Conservation (phyloP, 2,329 filamentous ascomycete species). For the Trichophyton schoenleinii region DNA sequence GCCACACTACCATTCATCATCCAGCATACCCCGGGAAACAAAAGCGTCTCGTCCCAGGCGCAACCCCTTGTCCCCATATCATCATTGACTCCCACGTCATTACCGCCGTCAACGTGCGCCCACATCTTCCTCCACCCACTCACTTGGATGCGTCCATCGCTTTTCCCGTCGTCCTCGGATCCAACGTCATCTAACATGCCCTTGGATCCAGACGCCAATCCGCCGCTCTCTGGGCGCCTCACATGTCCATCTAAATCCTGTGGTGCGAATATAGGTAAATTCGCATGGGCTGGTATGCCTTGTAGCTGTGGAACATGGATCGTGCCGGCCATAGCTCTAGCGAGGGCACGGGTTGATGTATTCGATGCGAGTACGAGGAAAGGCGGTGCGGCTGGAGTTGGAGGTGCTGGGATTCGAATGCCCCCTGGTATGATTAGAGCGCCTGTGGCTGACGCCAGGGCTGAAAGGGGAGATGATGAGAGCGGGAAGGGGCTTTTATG, state of each 20-base stretch:
- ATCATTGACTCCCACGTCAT: conserved; percentile 14
- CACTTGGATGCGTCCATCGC: conserved; percentile 80
- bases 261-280: conserved; percentile 73
- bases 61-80: conserved; percentile 6
- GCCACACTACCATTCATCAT: conserved; percentile 57
- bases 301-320: conserved; percentile 89
- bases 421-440: conserved; percentile 26
- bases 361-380: conserved; percentile 22
- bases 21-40: conserved; percentile 41
- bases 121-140: conserved; percentile 88
- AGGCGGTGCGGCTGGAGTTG: conserved; percentile 15
- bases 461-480: background rate
- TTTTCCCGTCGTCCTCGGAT: conserved; percentile 35
- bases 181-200: conserved; percentile 11
- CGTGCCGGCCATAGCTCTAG: conserved; percentile 76
- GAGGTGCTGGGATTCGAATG: conserved; percentile 27
- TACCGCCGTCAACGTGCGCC: conserved; percentile 45
- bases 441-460: background rate
- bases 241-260: conserved; percentile 71
- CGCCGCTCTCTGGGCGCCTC: conserved; percentile 69
- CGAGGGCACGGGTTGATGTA: conserved; percentile 72
- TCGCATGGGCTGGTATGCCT: conserved; percentile 89
- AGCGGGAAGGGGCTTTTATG: background rate
- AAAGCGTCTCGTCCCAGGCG: conserved; percentile 5
- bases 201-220: conserved; percentile 38